A percentile compares a stretch with the other conserved stretches of the same genome.
Conservation (phyloP, 192 early-diverging fungal genomes). For the Entomortierella chlamydospora region DNA sequence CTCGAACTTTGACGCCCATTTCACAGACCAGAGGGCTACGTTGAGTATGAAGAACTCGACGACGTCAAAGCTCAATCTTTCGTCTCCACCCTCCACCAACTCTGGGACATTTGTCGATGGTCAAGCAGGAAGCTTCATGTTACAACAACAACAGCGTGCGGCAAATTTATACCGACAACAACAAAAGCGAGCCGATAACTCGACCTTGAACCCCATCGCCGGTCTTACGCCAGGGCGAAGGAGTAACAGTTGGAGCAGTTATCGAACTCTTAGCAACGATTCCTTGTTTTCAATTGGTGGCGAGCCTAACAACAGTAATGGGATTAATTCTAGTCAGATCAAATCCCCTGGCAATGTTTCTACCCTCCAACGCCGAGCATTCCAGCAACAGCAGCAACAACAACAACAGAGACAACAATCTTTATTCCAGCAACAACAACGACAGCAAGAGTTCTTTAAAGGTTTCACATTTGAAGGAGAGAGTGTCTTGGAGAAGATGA, state of each 20-base stretch:
- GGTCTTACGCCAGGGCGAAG: conserved; percentile 37
- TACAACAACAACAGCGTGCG: conserved; percentile 45
- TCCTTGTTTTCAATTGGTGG: conserved; percentile 27
- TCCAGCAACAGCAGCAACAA: conserved; percentile 31
- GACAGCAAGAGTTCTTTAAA: conserved; percentile 65
- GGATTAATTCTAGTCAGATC: conserved; percentile 19
- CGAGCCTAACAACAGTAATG: neutral
- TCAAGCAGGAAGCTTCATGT: conserved; percentile 28
- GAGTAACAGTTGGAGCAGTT: conserved; percentile 47
- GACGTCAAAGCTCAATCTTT: neutral
- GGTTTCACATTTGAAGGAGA: conserved; percentile 72
- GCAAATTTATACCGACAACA: conserved; percentile 49
- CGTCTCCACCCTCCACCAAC: conserved; percentile 1
- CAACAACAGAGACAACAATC: conserved; percentile 3
- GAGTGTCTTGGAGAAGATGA: conserved; percentile 39
- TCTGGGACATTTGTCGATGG: conserved; percentile 19
- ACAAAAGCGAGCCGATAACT: conserved; percentile 36
- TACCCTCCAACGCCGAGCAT: conserved; percentile 4
- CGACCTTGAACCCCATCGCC: conserved; percentile 32
- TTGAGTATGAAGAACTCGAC: conserved; percentile 1
- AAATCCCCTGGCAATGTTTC: conserved; percentile 15
- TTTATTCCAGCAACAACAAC: neutral
- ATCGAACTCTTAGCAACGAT: conserved; percentile 46
- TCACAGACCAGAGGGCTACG: conserved; percentile 67
- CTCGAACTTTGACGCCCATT: conserved; percentile 79